Conservation (phyloP, 768 basidiomycete species). For the Leccinum subtestaceum region DNA sequence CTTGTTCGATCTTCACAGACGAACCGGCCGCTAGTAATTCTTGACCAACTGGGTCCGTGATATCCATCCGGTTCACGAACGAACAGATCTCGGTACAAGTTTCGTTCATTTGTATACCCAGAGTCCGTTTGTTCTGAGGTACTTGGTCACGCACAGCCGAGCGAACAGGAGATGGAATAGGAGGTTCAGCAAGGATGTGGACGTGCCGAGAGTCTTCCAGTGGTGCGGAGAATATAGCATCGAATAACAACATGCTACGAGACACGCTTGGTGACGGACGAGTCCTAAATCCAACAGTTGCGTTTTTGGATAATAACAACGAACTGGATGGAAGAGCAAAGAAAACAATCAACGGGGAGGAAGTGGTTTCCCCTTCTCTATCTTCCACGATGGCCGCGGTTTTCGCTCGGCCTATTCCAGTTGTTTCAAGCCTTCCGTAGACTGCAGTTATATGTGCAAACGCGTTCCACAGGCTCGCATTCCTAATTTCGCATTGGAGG, state of each 20-base stretch:
- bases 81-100: conserved; percentile 15
- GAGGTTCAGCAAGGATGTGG: conserved; percentile 26
- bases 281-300: conserved; percentile 18
- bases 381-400: conserved; percentile 21
- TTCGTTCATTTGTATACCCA: conserved; percentile 17
- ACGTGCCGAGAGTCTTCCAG: conserved; percentile 19
- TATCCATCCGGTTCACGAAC: conserved; percentile 20
- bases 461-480: conserved; percentile 10
- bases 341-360: conserved; percentile 25
- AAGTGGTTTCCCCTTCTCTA: conserved; percentile 11
- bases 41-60: conserved; percentile 22
- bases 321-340: conserved; percentile 20
- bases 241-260: neutral
- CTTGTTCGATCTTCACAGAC: conserved; percentile 17
- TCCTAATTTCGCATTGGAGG: conserved; percentile 25
- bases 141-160: conserved; percentile 1
- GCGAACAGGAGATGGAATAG: conserved; percentile 3
- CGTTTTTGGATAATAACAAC: conserved; percentile 13
- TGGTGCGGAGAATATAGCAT: conserved; percentile 21
- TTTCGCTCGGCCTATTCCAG: conserved; percentile 18
- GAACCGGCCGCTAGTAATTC: conserved; percentile 16
- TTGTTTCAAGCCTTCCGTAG: conserved; percentile 20
- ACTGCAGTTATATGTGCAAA: conserved; percentile 21
- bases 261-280: conserved; percentile 16
- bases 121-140: conserved; percentile 9